Conservation (phyloP, 345 rosid species). For the Citrus australasica region DNA sequence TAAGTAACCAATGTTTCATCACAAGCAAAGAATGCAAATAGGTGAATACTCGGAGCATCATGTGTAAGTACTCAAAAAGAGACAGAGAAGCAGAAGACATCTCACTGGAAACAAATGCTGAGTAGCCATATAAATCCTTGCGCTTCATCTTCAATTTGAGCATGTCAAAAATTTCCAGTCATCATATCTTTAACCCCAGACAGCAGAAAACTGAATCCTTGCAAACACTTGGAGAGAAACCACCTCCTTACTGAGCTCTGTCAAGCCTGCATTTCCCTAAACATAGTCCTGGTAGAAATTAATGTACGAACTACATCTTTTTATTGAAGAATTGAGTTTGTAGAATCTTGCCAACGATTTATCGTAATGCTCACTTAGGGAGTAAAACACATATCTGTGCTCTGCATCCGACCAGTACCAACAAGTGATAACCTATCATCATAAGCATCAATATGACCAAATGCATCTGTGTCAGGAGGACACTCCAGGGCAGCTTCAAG, state of each 20-base stretch:
- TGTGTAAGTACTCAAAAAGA: neutral
- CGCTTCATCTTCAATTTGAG: neutral
- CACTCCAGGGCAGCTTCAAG: constrained; percentile 92
- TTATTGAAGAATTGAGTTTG: neutral
- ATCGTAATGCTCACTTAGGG: constrained; percentile 4
- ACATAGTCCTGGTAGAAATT: neutral
- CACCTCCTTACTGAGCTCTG: neutral
- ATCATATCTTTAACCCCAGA: neutral
- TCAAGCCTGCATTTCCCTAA: constrained; percentile 4
- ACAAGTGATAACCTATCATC: constrained; percentile 58
- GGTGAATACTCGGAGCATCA: neutral
- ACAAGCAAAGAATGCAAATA: neutral
- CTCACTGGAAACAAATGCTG: neutral
- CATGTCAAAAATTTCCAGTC: neutral
- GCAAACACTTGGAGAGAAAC: neutral
- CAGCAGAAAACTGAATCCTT: neutral
- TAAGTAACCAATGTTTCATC: neutral
- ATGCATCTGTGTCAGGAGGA: constrained; percentile 81
- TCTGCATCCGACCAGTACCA: constrained; percentile 59
- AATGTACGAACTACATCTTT: constrained; percentile 5
- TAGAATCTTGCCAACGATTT: neutral
- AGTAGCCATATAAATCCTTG: neutral
- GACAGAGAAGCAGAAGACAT: neutral
- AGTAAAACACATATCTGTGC: constrained; percentile 41
- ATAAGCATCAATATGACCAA: constrained; percentile 70